phyloP scores from a whole-genome alignment of 2,329 filamentous ascomycete species.

The Sclerotinia borealis region DNA sequence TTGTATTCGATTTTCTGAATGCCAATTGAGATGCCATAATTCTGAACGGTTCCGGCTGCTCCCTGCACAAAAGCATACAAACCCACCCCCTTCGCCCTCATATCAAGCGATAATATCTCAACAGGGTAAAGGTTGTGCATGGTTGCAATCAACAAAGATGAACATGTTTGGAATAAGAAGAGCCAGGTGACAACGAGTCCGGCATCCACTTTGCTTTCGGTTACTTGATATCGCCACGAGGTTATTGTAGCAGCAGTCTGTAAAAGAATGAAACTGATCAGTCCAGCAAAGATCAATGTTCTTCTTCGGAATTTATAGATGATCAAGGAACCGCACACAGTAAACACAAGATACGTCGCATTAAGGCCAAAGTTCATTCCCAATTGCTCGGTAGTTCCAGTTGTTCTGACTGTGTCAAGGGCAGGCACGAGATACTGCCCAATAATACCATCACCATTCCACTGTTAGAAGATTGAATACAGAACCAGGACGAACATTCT shows the following conservation, averaged over 20 bases:
- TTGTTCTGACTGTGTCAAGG: constrained; percentile 23
- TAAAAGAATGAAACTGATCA: constrained; percentile 39
- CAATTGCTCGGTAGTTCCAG: constrained; percentile 15
- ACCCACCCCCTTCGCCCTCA: constrained; percentile 34
- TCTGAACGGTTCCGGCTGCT: constrained; percentile 28
- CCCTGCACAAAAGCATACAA: constrained; percentile 28
- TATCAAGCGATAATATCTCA: constrained; percentile 35
- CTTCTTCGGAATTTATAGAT: constrained; percentile 27
- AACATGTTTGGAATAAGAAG: constrained; percentile 43
- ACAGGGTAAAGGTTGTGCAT: constrained; percentile 32
- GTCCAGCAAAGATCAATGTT: constrained; percentile 40
- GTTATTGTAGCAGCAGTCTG: constrained; percentile 43
- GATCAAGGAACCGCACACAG: constrained; percentile 18
- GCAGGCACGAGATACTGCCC: constrained; percentile 23
- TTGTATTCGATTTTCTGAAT: constrained; percentile 44
- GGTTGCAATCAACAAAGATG: constrained; percentile 39
- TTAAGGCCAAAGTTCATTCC: constrained; percentile 22
- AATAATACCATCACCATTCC: constrained; percentile 27
- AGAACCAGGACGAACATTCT: constrained; percentile 39
- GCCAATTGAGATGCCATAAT: constrained; percentile 41
- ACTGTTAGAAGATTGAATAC: constrained; percentile 34
- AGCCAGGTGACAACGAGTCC: constrained; percentile 42
- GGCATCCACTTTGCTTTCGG: constrained; percentile 31
- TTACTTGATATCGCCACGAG: constrained; percentile 38
- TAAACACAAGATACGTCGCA: constrained; percentile 22